Evolutionary conservation across 129 eudicot genomes (phyloP).

Genomic region (Tanacetum coccineum): DNA sequence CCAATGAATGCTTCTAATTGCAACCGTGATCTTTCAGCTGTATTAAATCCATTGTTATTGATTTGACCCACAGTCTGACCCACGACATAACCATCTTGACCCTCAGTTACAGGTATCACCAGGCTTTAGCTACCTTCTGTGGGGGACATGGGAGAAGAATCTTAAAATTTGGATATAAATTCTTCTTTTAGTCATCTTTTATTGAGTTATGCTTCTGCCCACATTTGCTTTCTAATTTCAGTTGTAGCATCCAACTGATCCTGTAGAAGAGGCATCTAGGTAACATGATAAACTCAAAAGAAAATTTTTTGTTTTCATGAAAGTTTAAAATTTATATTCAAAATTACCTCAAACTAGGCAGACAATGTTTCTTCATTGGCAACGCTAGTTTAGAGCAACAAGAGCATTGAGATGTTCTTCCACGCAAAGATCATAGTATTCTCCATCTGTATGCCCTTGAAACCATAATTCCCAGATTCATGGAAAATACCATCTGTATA

Average conservation of each 20-base stretch:
- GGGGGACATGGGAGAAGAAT: conserved; percentile 37
- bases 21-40: conserved; percentile 77
- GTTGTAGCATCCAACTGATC: conserved; percentile 90
- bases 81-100: conserved; percentile 35
- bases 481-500: too few species aligned
- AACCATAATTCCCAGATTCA: too few species aligned
- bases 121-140: conserved; percentile 69
- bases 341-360: conserved; percentile 68
- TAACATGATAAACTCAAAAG: background rate
- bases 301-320: background rate
- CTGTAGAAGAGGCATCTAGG: conserved; percentile 40
- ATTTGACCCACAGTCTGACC: conserved; percentile 38
- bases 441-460: conserved; percentile 95
- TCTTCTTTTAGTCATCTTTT: conserved; percentile 78
- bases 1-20: conserved; percentile 88
- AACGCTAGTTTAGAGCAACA: conserved; percentile 68
- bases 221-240: conserved; percentile 92
- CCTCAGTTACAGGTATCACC: conserved; percentile 29
- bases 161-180: conserved; percentile 41
- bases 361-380: conserved; percentile 84
- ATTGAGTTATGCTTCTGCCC: conserved; percentile 91
- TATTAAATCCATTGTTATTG: conserved; percentile 50
- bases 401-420: conserved; percentile 96
- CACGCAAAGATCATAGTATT: conserved; percentile 77
- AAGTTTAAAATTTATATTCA: background rate